Base-by-base conservation (phyloP, 164 flowering plant genomes). In the Taxillus chinensis region DNA sequence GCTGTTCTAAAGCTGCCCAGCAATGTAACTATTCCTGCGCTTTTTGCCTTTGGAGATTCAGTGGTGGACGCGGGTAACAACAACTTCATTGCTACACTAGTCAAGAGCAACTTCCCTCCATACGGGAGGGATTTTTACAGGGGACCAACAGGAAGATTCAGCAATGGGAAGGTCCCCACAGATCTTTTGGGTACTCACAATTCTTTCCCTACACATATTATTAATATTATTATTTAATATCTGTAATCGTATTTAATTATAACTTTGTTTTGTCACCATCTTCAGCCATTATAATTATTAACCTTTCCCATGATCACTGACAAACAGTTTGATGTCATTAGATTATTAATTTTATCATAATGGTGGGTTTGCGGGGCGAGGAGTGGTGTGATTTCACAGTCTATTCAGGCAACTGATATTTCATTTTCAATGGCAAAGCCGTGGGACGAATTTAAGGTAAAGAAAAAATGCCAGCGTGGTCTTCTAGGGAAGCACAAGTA, bases 61-160 rank as follows among this genome's bases (percentile, higher is more conserved):
- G 74, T 80, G 0, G 71, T 78, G 7, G 89, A 84, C 51, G 69
- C 83, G 0, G 89, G 89, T 11, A 84, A 77, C 60, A 84, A 84
- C 68, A 82, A 84, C 66, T 0, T 72, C 39, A 49, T 82, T 3
- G 17, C n/a, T 5, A 75, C 86, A 2, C 0, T 67, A 0, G 40
- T 57, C 3, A 78, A 74, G 67, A 66, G 74, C 52, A 67, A 85
- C 57, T 79, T 74, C 55, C 73, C 70, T 42, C 89, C 89, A 0
- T 84, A 82, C 57, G 89, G 89, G 3, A 49, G 59, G 17, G 82
- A 84, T 42, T 84, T 84, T 49, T 38, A 8, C 16, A 75, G 78
- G 9, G 77, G 80, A 39, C 70, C 89, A 5, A 72, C 87, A 0
- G 87, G 87, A 41, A 70, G 90, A 55, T 83, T 82, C 64, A 27